Evolutionary conservation across 2,329 filamentous ascomycete genomes (phyloP).

Genomic region (Hortaea sp.): DNA sequence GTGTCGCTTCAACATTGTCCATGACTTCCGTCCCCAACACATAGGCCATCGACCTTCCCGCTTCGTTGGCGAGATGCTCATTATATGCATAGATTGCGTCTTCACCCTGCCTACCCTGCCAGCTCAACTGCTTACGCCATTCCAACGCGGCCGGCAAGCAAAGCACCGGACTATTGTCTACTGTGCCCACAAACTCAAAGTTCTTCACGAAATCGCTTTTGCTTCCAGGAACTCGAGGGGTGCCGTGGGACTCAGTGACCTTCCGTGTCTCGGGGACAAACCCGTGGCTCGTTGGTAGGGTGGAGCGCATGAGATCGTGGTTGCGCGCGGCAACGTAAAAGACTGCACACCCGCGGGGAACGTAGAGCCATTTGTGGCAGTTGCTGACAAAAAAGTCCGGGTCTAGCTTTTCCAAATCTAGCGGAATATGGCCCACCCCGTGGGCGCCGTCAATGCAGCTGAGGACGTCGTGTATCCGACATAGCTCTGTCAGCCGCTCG

Average conservation of each 20-base stretch:
- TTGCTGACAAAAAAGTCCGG: constrained; percentile 85
- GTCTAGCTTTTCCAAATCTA: constrained; percentile 57
- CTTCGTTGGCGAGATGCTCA: constrained; percentile 51
- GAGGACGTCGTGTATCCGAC: constrained; percentile 56
- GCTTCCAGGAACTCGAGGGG: constrained; percentile 30
- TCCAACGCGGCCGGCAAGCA: constrained; percentile 61
- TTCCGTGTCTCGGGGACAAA: constrained; percentile 43
- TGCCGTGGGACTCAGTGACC: constrained; percentile 28
- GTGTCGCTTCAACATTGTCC: constrained; percentile 51
- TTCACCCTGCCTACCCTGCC: constrained; percentile 46
- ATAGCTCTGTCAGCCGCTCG: constrained; percentile 53
- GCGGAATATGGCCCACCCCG: constrained; percentile 64
- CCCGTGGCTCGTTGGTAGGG: constrained; percentile 71
- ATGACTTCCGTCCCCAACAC: constrained; percentile 61
- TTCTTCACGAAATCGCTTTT: constrained; percentile 55
- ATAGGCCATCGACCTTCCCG: constrained; percentile 49
- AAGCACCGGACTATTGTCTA: constrained; percentile 62
- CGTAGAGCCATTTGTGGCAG: constrained; percentile 82
- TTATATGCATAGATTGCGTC: constrained; percentile 56
- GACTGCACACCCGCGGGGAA: constrained; percentile 69
- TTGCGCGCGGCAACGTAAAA: constrained; percentile 70
- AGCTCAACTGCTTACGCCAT: constrained; percentile 47
- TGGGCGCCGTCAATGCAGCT: constrained; percentile 80
- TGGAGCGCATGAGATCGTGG: constrained; percentile 63
- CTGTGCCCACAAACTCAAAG: constrained; percentile 69